Conservation (phyloP, 2,329 filamentous ascomycete species). For the Fusarium sp. region DNA sequence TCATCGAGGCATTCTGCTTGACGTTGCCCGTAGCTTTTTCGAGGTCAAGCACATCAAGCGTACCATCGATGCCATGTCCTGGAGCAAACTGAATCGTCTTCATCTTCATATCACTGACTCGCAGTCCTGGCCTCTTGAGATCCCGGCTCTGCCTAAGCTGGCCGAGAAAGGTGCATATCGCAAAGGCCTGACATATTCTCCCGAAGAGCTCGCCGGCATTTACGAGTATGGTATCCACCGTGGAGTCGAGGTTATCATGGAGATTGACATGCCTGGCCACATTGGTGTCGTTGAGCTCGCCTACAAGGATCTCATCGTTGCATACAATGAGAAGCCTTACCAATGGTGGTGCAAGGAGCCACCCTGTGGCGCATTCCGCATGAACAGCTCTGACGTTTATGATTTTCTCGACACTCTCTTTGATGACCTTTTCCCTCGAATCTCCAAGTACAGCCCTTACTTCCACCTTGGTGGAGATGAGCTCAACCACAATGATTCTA, state of each 20-base stretch:
- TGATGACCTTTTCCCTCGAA: slow-evolving; percentile 78
- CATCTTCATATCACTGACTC: slow-evolving; percentile 86
- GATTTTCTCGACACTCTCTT: slow-evolving; percentile 78
- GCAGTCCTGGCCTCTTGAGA: slow-evolving; percentile 86
- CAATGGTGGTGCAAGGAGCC: slow-evolving; percentile 70
- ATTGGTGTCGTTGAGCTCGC: slow-evolving; percentile 63
- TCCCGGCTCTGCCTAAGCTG: slow-evolving; percentile 77
- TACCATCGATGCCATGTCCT: slow-evolving; percentile 80
- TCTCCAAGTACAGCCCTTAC: slow-evolving; percentile 75
- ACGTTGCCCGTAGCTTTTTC: slow-evolving; percentile 80
- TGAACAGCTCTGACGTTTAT: slow-evolving; percentile 78
- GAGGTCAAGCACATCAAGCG: slow-evolving; percentile 74
- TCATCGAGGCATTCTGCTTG: slow-evolving; percentile 83
- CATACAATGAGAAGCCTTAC: slow-evolving; percentile 66
- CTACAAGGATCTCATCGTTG: slow-evolving; percentile 66
- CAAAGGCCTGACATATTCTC: slow-evolving; percentile 73
- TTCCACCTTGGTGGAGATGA: slow-evolving; percentile 93
- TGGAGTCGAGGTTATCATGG: slow-evolving; percentile 69
- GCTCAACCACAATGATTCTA: slow-evolving; percentile 75
- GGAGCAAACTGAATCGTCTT: slow-evolving; percentile 85
- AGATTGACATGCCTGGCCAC: slow-evolving; percentile 72
- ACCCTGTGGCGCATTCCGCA: slow-evolving; percentile 76
- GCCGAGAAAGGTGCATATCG: slow-evolving; percentile 79
- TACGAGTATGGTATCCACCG: slow-evolving; percentile 76
- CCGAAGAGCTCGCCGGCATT: slow-evolving; percentile 71